Base-by-base conservation (phyloP, 2,329 filamentous ascomycete genomes). In the Ophiostoma triangulosporum region DNA sequence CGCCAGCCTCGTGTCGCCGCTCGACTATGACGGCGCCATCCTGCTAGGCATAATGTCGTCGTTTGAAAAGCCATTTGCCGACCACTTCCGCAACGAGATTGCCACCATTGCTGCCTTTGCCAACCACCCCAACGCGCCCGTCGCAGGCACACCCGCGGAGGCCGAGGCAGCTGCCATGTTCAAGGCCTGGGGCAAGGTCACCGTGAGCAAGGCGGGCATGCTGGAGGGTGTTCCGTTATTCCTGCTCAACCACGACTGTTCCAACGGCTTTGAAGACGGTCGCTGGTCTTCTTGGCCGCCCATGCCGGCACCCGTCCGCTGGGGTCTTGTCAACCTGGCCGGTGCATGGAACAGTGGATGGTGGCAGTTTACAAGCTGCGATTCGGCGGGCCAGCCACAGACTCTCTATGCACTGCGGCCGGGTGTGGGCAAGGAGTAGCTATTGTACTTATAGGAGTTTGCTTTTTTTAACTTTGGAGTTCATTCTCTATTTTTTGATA, bases 331-430 rank as follows among this genome's bases (percentile, higher is more conserved):
- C 33, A 82, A 81, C 60, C 64, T 83, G 43, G 77, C 70, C 1
- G 79, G 78, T 2, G 70, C 74, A 33, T 75, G 72, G 65, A 71
- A 82, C 59, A 72, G 71, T 33, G 68, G 71, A 3, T 76, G 75
- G 73, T 84, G 81, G 80, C 80, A 74, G 67, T 85, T 83, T 68
- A 71, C 78, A 31, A 83, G 79, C 60, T 84, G 80, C 60, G 74
- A 79, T 60, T 65, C 69, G 4, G 62, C 66, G 0, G 79, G 79
- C 2, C 65, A 66, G 61, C 77, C 75, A 43, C 73, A 73, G 63
- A 70, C 74, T 63, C 60, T 82, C 57, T 76, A 76, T 60, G 77
- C 77, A 4, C 60, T 76, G 56, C 63, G 64, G 36, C 20, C 40
- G 29, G 22, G 15, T 12, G 17, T 22, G 8, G 38, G 26, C 31